These are phyloP conservation scores for Solanum lycopersicoides DNA, from an alignment of 257 asterid species.

Conservation along the genomic window DNA sequence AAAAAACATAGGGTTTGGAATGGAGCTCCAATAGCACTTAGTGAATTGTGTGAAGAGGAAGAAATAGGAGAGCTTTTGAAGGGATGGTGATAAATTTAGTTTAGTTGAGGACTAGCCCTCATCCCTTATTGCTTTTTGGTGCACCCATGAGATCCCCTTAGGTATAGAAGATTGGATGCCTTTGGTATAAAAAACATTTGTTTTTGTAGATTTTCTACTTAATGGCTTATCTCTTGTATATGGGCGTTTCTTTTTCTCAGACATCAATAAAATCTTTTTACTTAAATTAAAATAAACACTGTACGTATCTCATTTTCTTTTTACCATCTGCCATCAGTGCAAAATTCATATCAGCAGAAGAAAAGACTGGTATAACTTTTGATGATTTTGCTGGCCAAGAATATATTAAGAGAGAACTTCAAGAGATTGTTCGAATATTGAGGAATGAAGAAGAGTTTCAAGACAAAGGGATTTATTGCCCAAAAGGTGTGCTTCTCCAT, in stretches of 20 bases:
- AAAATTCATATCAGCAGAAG: constrained; percentile 95
- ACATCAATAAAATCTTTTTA: background rate
- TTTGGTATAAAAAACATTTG: background rate
- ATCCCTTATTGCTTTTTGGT: background rate
- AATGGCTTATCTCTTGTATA: background rate
- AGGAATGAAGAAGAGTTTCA: constrained; percentile 91
- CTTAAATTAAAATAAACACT: too few species aligned
- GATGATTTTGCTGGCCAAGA: constrained; percentile 99
- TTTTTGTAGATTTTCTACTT: background rate
- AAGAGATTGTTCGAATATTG: constrained; percentile 84
- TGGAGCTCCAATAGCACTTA: background rate
- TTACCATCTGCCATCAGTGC: constrained; percentile 49
- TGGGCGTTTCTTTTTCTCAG: background rate
- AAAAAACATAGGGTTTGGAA: background rate
- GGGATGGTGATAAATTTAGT: background rate
- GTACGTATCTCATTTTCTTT: constrained; percentile 4
- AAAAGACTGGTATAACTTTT: constrained; percentile 89
- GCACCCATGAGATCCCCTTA: background rate
- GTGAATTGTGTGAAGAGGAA: background rate
- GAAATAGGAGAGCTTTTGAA: background rate
- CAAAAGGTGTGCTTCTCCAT: constrained; percentile 97
- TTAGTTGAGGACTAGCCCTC: background rate
- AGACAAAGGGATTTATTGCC: constrained; percentile 93
- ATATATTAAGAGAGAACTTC: constrained; percentile 92
- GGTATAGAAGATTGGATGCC: background rate